Percentiles rank a stretch among this genome's conserved stretches.
Conservation (phyloP, 2,329 filamentous ascomycete genomes). For the Didymella sp. region DNA sequence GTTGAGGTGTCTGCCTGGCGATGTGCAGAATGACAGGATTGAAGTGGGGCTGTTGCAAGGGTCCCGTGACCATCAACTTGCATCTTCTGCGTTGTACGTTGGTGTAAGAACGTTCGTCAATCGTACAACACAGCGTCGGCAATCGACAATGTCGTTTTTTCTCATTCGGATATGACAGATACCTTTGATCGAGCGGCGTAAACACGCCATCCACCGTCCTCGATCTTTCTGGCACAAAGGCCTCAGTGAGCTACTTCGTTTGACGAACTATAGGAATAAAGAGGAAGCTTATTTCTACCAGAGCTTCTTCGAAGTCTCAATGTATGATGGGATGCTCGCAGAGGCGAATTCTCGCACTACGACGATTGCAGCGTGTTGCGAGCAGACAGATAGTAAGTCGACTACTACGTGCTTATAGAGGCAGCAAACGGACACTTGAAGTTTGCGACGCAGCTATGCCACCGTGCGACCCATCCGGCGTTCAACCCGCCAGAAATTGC, state of each 20-base stretch:
- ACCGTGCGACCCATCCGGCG: neutral
- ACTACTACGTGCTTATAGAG: neutral
- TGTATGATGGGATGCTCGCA: neutral
- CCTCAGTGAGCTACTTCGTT: neutral
- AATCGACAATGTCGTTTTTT: neutral
- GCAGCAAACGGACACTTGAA: neutral
- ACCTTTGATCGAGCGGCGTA: neutral
- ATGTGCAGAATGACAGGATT: too few species aligned
- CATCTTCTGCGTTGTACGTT: too few species aligned
- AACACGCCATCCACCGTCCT: neutral
- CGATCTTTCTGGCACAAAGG: neutral
- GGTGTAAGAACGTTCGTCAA: too few species aligned
- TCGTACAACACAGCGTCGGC: neutral
- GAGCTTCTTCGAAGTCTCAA: neutral
- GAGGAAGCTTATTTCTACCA: neutral
- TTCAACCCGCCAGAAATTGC: neutral
- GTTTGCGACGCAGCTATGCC: neutral
- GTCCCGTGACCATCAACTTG: too few species aligned
- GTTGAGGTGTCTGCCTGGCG: conserved; percentile 6
- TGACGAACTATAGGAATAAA: neutral
- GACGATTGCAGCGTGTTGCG: neutral
- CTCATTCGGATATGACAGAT: neutral
- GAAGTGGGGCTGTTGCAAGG: too few species aligned
- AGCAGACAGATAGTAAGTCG: neutral
- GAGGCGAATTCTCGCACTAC: neutral